Base-by-base conservation (phyloP, 768 basidiomycete species). In the Royoungia palumana region DNA sequence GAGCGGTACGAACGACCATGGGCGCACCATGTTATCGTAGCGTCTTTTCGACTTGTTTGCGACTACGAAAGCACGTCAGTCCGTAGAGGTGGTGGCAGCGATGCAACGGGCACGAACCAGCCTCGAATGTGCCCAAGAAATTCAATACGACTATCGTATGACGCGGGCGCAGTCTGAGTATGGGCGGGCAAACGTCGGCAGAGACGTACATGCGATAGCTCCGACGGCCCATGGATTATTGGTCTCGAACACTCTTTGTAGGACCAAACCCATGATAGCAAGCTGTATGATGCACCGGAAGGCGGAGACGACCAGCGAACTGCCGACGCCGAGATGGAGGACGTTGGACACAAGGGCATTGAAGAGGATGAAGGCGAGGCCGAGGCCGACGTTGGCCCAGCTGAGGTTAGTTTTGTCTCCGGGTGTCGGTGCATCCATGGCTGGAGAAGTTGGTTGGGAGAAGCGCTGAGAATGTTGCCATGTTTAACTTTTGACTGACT, bases 231-330 rank as follows among this genome's bases (percentile, higher is more conserved):
- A 89, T 1, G 83, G 76, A 55, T 84, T 83, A 35, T 88, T 73
- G 3, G 85, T 79, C 52, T 83, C 81, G 59, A 94, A 93, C 4
- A 94, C 85, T 25, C 75, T 75, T 51, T 87, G 80, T 19, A 93
- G 65, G 8, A 92, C 59, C 20, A 81, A 68, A 0, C 83, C 87
- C 51, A 94, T 85, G 13, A 90, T 66, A 14, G 81, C 79, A 19
- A 94, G 78, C 69, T 94, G 92, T 9, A 86, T 68, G 17, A 89
- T 71, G 63, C 92, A 94, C 64, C 92, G 72, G 36, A 83, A 47
- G 0, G 89, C 83, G 0, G 89, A 81, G 8, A 82, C 78, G 19
- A 88, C 58, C 20, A 94, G 76, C 6, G 83, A 82, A 1, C 73
- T 64, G 1, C 84, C 87, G 37, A 93, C 73, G 3, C 82, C 87